Evolutionary conservation across 345 rosid genomes (phyloP), one percentile per base, ranked within the genome.

Genomic region (Syzygium jambos): DNA sequence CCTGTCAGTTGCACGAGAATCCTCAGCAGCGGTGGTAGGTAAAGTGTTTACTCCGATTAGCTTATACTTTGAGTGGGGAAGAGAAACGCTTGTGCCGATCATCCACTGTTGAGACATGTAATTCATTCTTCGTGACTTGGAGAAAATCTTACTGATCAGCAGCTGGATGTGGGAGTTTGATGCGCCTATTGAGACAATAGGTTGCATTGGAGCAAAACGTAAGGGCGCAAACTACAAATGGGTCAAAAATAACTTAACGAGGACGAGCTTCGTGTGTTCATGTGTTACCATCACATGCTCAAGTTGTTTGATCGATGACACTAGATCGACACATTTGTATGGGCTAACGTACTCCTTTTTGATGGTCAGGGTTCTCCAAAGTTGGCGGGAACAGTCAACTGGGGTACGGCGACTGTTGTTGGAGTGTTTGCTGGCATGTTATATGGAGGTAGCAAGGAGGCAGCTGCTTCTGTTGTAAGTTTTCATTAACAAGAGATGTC

Each of bases 391-490:
- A 94, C 93, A 54, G 98, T 93, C 30, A 93, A 95, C 87, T 95
- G 99, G 99, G 98, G 98, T 86, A 90, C 98, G 21, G 96, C 99
- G 4, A 95, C 99, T 10, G 95, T 96, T 46, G 85, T 98, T 86
- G 99, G 98, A 84, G 92, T 98, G 52, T 96, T 95, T 89, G 98
- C 98, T 17, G 99, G 99, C 89, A 89, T 96, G 96, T 54, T 98
- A 17, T 96, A 95, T 90, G 99, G 98, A 85, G 99, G 99, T 29
- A 94, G 98, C 95, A 95, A 95, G 92, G 99, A 98, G 89, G 99
- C 98, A 85, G 87, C 97, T 89, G 99, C 98, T 87, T 95, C 99
- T 54, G 96, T 93, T 90, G 98, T 98, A 93, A 90, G 98, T 89
- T 57, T 82, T 15, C 86, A 57, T 49, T 52, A 29, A 25, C 43